Conservation (phyloP, 305 asterid species). For the Fraxinus baroniana region DNA sequence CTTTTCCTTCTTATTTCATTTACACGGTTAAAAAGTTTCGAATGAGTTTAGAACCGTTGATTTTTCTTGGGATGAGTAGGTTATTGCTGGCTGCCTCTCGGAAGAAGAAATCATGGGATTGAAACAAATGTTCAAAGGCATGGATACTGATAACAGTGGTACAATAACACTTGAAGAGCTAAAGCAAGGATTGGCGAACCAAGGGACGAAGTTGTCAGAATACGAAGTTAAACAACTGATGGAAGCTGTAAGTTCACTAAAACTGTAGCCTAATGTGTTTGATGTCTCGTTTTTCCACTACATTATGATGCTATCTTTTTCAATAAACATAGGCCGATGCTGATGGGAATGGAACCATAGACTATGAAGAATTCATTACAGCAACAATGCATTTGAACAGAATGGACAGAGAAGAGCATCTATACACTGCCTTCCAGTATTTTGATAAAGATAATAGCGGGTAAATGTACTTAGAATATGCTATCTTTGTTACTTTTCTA, state of each 20-base stretch:
- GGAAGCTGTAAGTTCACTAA: conserved; percentile 56
- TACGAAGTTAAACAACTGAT: conserved; percentile 53
- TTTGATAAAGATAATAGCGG: conserved; percentile 97
- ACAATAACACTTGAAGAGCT: conserved; percentile 68
- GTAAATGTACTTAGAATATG: conserved; percentile 26
- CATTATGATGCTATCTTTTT: not conserved
- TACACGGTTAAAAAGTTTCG: not conserved
- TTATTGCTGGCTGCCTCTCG: conserved; percentile 64
- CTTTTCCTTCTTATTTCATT: not conserved
- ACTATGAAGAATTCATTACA: conserved; percentile 95
- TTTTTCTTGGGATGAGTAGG: conserved; percentile 31
- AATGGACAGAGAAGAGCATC: conserved; percentile 99
- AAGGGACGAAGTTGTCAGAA: conserved; percentile 57
- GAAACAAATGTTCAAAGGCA: conserved; percentile 64
- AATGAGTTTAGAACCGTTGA: not conserved
- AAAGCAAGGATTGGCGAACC: conserved; percentile 52
- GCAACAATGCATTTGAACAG: conserved; percentile 98
- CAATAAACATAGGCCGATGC: conserved; percentile 73
- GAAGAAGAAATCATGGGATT: conserved; percentile 72
- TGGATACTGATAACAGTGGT: conserved; percentile 67
- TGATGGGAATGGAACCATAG: conserved; percentile 96
- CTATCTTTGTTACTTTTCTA: not conserved
- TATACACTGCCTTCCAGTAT: conserved; percentile 95
- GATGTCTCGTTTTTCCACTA: not conserved
- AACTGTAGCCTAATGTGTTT: not conserved